Base-by-base conservation (phyloP, 164 flowering plant species). In the Berberis thunbergii region DNA sequence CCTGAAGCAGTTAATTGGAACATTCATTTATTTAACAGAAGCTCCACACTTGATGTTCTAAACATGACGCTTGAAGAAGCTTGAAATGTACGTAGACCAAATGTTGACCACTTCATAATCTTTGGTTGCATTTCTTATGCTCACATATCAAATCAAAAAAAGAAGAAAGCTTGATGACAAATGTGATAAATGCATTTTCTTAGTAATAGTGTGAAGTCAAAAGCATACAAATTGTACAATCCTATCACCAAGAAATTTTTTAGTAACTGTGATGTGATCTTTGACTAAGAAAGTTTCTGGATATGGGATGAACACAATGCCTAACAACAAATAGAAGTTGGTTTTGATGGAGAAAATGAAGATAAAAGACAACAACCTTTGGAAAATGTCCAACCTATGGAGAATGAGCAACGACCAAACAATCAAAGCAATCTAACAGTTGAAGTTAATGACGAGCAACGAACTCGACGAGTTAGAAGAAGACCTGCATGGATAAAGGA, bases 111-210 rank as follows among this genome's bases (percentile, higher is more conserved):
- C 1, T 10, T 58, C 2, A 4, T n/a, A 12, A n/a, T 40, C 6
- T 61, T 8, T 48, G 64, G 43, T 1, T 61, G 43, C 54, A 58
- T 58, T n/a, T 43, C 64, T 4, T 61, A 49, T 48, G 26, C 64
- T 2, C 52, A 48, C 44, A 12, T 40, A 6, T 54, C 64, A 2
- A n/a, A 61, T 26, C 2, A 61, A 12, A 61, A 61, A 10, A 41
- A 45, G 45, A 57, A 41, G 45, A 57, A 57, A 9, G 26, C 45
- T 57, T 2, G 60, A 57, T 57, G 64, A 44, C 11, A 61, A 45
- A 45, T 1, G 64, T 26, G 43, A 1, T 3, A 49, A 48, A 46
- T 61, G 54, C 48, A n/a, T 61, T 49, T 61, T 48, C 54, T 61
- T 49, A 41, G 64, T 38, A 4, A 9, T 38, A 45, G 52, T 39